Conservation (phyloP, 495 filamentous ascomycete species). For the Rusavskia elegans region DNA sequence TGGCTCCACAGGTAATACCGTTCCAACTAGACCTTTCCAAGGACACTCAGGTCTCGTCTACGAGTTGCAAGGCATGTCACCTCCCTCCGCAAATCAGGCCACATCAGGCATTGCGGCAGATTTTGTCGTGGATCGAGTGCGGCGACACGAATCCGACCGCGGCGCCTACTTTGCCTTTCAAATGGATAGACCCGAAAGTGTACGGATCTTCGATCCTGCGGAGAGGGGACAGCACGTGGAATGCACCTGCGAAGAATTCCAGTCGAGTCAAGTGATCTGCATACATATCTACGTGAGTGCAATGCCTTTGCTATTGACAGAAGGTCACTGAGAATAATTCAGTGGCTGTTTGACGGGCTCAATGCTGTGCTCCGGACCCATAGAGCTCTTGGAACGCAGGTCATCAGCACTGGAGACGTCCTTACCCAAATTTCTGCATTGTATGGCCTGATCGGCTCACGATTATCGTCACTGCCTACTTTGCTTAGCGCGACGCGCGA, state of each 20-base stretch:
- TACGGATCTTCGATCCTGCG: conserved; percentile 8
- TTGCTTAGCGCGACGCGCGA: conserved; percentile 1
- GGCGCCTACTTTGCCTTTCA: conserved; percentile 12
- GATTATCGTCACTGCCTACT: neutral
- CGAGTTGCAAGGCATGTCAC: conserved; percentile 1
- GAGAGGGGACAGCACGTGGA: conserved; percentile 1
- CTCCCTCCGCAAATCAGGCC: conserved; percentile 1
- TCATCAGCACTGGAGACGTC: neutral
- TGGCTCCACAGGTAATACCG: neutral
- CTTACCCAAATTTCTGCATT: conserved; percentile 1
- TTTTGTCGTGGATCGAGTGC: conserved; percentile 4
- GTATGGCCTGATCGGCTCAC: conserved; percentile 6
- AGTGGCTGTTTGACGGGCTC: conserved; percentile 11
- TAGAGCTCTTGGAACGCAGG: neutral
- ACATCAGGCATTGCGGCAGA: conserved; percentile 4
- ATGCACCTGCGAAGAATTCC: conserved; percentile 6
- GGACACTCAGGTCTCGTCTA: conserved; percentile 1
- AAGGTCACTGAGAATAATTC: neutral
- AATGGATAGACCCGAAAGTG: conserved; percentile 4
- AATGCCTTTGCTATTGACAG: neutral
- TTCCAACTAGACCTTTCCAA: neutral
- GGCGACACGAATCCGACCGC: neutral
- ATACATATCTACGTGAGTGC: conserved; percentile 7
- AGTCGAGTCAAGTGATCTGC: neutral
- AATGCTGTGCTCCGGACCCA: conserved; percentile 1